phyloP scores from a whole-genome alignment of 2,329 filamentous ascomycete species.

The Claviceps sp. region DNA sequence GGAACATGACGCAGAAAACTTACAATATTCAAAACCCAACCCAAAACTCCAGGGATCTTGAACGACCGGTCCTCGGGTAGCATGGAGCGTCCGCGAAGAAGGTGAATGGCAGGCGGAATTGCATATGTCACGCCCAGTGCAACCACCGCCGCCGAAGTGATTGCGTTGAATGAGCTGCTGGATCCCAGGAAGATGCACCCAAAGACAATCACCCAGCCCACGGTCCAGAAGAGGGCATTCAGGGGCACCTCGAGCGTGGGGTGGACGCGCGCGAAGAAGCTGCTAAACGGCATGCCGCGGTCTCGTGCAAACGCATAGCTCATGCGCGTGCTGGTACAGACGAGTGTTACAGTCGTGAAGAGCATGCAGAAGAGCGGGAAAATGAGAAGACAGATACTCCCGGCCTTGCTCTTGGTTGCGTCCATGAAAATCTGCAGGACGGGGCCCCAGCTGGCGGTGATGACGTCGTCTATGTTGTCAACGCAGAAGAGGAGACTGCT shows the following conservation, averaged over 20 bases:
- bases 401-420: slow-evolving; percentile 47
- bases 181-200: slow-evolving; percentile 60
- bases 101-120: slow-evolving; percentile 59
- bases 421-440: slow-evolving; percentile 51
- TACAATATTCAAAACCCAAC: slow-evolving; percentile 23
- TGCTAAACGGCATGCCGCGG: slow-evolving; percentile 52
- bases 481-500: slow-evolving; percentile 51
- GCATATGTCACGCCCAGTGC: slow-evolving; percentile 62
- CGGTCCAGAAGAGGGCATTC: slow-evolving; percentile 51
- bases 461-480: slow-evolving; percentile 43
- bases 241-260: slow-evolving; percentile 49
- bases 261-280: slow-evolving; percentile 48
- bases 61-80: slow-evolving; percentile 38
- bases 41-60: slow-evolving; percentile 21
- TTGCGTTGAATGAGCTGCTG: slow-evolving; percentile 54
- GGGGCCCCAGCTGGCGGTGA: slow-evolving; percentile 41
- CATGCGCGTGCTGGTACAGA: slow-evolving; percentile 55
- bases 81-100: slow-evolving; percentile 50
- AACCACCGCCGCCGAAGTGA: slow-evolving; percentile 59
- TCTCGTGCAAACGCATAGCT: slow-evolving; percentile 54
- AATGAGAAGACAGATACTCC: slow-evolving; percentile 50
- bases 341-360: slow-evolving; percentile 49
- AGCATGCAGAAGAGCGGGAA: slow-evolving; percentile 41
- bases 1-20: not conserved
- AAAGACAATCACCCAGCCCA: slow-evolving; percentile 50